These are phyloP conservation scores for Podaxis carcinomalis DNA, from an alignment of 768 basidiomycete genomes.

Conservation along the genomic window DNA sequence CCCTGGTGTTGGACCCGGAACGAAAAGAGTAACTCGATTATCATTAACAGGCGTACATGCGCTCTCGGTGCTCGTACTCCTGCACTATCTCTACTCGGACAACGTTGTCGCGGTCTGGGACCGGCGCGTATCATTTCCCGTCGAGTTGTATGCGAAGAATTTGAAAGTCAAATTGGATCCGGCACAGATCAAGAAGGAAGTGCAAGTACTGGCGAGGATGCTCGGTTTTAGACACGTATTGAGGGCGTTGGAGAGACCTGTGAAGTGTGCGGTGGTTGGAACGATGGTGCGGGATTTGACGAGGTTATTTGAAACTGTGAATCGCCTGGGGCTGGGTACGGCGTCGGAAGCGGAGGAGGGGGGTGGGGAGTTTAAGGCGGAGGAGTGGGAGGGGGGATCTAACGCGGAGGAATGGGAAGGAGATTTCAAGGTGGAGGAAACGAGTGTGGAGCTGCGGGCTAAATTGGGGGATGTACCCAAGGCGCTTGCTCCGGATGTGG, in stretches of 20 bases:
- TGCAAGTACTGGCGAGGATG: constrained; percentile 52
- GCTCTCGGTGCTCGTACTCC: constrained; percentile 66
- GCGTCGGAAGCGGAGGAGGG: not conserved
- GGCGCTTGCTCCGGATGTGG: constrained; percentile 57
- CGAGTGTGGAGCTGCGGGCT: too few relatives aligned
- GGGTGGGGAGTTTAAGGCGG: not conserved
- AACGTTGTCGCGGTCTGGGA: constrained; percentile 84
- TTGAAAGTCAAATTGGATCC: constrained; percentile 38
- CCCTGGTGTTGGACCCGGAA: constrained; percentile 20
- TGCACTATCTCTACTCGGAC: constrained; percentile 89
- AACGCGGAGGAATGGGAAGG: too few relatives aligned
- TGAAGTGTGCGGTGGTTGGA: constrained; percentile 48
- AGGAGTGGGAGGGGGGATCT: not conserved
- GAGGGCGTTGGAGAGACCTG: constrained; percentile 52
- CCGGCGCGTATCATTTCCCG: constrained; percentile 49
- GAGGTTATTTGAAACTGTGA: constrained; percentile 36
- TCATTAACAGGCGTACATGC: constrained; percentile 54
- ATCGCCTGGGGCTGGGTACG: constrained; percentile 20
- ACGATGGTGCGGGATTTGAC: constrained; percentile 49
- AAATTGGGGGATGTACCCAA: constrained; percentile 2
- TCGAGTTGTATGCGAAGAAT: constrained; percentile 39
- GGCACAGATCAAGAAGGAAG: constrained; percentile 54
- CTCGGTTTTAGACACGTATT: constrained; percentile 55
- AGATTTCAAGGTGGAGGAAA: too few relatives aligned
- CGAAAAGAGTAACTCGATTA: constrained; percentile 27